Evolutionary conservation across 1,284 basidiomycete genomes (phyloP).

Genomic region (Pyrrhoderma noxium): DNA sequence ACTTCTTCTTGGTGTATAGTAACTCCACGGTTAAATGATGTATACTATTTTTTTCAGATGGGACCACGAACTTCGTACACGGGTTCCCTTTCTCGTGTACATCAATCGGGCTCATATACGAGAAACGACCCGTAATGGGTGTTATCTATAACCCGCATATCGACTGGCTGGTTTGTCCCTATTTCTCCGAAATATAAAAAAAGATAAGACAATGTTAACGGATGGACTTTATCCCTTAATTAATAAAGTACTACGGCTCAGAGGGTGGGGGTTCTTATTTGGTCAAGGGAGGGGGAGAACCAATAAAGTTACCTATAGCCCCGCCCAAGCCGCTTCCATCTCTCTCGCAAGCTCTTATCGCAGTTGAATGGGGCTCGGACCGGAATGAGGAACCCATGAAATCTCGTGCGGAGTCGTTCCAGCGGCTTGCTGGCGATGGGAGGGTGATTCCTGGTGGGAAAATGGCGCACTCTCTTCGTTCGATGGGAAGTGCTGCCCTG

Average conservation of each 20-base stretch:
- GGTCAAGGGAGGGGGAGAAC: constrained; percentile 41
- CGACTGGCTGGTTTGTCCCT: constrained; percentile 55
- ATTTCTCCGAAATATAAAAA: not conserved
- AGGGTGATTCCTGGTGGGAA: constrained; percentile 56
- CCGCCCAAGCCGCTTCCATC: constrained; percentile 62
- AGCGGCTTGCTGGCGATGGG: constrained; percentile 71
- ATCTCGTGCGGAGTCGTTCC: constrained; percentile 67
- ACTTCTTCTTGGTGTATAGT: not conserved
- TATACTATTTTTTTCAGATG: constrained; percentile 42
- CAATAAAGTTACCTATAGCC: constrained; percentile 68
- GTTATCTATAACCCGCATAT: constrained; percentile 93
- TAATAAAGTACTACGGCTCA: constrained; percentile 68
- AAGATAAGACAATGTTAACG: no score
- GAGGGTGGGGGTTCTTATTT: constrained; percentile 79
- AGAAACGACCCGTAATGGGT: constrained; percentile 75
- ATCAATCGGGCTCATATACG: constrained; percentile 85
- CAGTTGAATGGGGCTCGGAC: constrained; percentile 91
- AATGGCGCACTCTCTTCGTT: constrained; percentile 85
- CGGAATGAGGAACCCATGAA: constrained; percentile 51
- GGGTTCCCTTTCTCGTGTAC: constrained; percentile 88
- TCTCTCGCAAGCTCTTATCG: constrained; percentile 78
- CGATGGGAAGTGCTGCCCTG: constrained; percentile 79
- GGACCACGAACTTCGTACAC: constrained; percentile 93
- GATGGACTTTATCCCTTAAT: not conserved
- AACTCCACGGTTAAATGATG: not conserved